These are phyloP conservation scores for Russula ochroleuca DNA, from an alignment of 768 basidiomycete genomes.

Conservation along the genomic window DNA sequence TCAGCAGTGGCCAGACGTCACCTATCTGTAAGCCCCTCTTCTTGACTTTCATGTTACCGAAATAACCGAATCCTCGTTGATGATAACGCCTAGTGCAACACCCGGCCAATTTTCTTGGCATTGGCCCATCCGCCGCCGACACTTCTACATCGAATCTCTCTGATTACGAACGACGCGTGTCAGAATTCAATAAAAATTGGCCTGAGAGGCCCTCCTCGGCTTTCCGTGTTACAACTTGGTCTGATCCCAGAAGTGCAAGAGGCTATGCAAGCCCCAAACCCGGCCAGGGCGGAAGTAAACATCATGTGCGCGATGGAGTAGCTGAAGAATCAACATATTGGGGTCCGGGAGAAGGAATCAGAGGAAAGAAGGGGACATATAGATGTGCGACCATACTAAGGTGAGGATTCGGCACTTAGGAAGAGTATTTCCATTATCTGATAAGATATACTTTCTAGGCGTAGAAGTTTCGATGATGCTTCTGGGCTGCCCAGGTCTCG, in stretches of 20 bases:
- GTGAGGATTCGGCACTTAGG: neutral
- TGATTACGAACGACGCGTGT: conserved; percentile 36
- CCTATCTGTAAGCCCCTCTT: conserved; percentile 50
- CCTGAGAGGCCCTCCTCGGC: conserved; percentile 36
- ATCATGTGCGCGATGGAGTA: conserved; percentile 14
- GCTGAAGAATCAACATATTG: conserved; percentile 5
- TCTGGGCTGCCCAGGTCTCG: conserved; percentile 45
- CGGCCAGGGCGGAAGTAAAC: conserved; percentile 3
- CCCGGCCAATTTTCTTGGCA: conserved; percentile 11
- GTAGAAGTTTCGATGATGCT: conserved; percentile 66
- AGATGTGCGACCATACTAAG: conserved; percentile 3
- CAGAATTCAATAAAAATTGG: conserved; percentile 42
- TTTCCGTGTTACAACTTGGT: conserved; percentile 51
- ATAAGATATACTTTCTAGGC: conserved; percentile 34
- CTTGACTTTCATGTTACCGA: neutral
- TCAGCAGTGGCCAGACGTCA: conserved; percentile 76
- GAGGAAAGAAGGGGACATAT: conserved; percentile 13
- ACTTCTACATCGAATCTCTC: conserved; percentile 31
- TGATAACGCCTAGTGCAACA: conserved; percentile 7
- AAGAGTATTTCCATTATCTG: neutral
- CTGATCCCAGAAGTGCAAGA: conserved; percentile 47
- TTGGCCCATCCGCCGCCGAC: conserved; percentile 16
- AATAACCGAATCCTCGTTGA: neutral
- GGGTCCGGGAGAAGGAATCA: neutral
- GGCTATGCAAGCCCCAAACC: conserved; percentile 27